phyloP scores from a whole-genome alignment of 2,329 filamentous ascomycete species.

The Metarhizium album region DNA sequence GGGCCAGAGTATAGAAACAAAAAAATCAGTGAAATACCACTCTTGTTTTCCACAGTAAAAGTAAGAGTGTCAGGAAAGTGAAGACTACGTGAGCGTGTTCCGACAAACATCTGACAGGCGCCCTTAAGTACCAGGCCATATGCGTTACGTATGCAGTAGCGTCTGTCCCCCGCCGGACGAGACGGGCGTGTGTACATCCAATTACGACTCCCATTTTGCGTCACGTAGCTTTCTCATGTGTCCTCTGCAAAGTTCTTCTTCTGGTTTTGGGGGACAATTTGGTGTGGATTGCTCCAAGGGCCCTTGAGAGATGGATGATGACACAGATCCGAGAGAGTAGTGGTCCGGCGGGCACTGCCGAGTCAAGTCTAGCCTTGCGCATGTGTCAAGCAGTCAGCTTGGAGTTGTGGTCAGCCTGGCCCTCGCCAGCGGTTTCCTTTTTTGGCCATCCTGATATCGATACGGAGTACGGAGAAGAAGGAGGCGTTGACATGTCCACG shows the following conservation, averaged over 20 bases:
- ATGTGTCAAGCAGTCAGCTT: too few relatives aligned
- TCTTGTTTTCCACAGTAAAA: not conserved
- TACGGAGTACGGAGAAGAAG: too few relatives aligned
- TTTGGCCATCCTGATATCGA: not conserved
- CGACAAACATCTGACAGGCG: not conserved
- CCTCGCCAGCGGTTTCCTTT: slow-evolving; percentile 3
- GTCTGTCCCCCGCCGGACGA: not conserved
- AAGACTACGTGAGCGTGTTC: not conserved
- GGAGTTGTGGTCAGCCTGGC: too few relatives aligned
- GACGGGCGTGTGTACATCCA: too few relatives aligned
- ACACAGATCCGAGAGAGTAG: too few relatives aligned
- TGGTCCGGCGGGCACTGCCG: slow-evolving; percentile 3
- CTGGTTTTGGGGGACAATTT: not conserved
- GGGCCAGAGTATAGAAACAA: too few relatives aligned
- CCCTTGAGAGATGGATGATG: not conserved
- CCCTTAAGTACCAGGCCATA: too few relatives aligned
- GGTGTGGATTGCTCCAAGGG: not conserved
- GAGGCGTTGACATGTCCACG: not conserved
- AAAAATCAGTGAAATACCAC: not conserved
- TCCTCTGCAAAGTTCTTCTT: not conserved
- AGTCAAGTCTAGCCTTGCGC: not conserved
- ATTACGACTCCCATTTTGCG: not conserved
- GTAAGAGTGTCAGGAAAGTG: not conserved
- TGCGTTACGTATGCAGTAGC: too few relatives aligned
- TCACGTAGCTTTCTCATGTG: not conserved